A percentile compares a stretch with the other conserved stretches of the same genome.
Conservation (phyloP, 176 grass and related monocot species). For the Stipa capillata region DNA sequence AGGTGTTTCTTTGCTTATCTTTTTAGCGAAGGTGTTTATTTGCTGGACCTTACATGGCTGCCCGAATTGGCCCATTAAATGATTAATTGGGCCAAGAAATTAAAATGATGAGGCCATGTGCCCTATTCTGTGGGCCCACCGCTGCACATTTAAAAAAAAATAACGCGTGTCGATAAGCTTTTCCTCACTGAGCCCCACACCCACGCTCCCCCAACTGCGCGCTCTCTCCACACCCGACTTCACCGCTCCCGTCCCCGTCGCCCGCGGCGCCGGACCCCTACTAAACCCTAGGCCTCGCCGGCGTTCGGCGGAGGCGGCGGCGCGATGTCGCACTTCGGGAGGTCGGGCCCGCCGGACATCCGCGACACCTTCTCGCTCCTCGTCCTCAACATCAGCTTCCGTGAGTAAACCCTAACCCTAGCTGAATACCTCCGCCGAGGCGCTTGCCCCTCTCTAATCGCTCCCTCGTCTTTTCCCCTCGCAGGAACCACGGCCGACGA, state of each 20-base stretch:
- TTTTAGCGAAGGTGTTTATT: too few species aligned
- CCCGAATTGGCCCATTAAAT: too few species aligned
- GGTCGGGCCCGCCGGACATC: constrained; percentile 85
- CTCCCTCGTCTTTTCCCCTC: background rate
- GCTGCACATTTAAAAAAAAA: background rate
- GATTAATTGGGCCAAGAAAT: background rate
- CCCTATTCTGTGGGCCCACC: background rate
- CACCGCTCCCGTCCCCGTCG: background rate
- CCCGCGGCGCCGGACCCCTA: constrained; percentile 36
- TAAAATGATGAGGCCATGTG: background rate
- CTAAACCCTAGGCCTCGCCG: constrained; percentile 27
- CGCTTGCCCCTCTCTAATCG: background rate
- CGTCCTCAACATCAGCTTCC: constrained; percentile 97
- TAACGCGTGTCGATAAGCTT: constrained; percentile 15
- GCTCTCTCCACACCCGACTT: background rate
- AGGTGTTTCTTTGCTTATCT: too few species aligned
- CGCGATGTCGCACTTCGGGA: constrained; percentile 91
- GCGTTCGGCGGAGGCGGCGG: background rate
- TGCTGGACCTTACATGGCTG: too few species aligned
- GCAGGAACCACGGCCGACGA: constrained; percentile 88
- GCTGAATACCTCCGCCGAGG: background rate
- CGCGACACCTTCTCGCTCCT: constrained; percentile 87
- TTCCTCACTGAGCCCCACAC: constrained; percentile 1
- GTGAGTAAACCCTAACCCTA: constrained; percentile 43
- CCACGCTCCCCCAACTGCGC: background rate